Percentiles rank a stretch among this genome's conserved stretches.
These are phyloP conservation scores for Fragilaria radians DNA, from an alignment of 108 stramenopile species.

Conservation along the genomic window DNA sequence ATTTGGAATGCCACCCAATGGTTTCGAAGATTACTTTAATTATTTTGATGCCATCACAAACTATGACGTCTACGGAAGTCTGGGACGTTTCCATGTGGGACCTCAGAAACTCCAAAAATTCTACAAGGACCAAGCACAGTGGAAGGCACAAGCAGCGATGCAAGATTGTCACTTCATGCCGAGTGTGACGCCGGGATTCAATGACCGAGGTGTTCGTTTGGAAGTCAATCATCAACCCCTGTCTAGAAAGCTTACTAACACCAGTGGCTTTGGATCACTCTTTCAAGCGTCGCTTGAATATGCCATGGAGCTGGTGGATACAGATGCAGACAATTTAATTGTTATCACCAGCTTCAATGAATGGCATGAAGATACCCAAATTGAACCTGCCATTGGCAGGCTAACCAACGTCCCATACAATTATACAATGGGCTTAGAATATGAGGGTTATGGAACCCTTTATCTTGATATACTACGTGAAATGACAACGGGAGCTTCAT, in stretches of 20 bases:
- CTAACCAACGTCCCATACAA: not conserved
- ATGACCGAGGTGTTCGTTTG: constrained; percentile 9
- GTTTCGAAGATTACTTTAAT: not conserved
- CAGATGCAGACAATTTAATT: constrained; percentile 5
- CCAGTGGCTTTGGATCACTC: constrained; percentile 5
- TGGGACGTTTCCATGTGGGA: not conserved
- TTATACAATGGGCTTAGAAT: constrained; percentile 11
- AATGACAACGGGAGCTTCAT: no score
- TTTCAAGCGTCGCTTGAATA: constrained; percentile 10
- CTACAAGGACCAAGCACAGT: constrained; percentile 11
- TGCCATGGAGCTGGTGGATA: constrained; percentile 13
- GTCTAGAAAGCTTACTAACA: constrained; percentile 9
- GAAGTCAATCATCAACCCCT: not conserved
- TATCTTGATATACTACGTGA: constrained; percentile 17
- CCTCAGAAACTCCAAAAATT: not conserved
- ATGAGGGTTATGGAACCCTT: constrained; percentile 21
- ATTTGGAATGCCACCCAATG: constrained; percentile 9
- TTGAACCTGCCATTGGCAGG: constrained; percentile 15
- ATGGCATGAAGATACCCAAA: constrained; percentile 26
- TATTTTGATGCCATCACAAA: constrained; percentile 7
- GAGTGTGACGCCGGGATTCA: constrained; percentile 21
- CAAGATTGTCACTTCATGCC: constrained; percentile 18
- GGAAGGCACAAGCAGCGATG: constrained; percentile 19
- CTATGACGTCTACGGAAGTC: constrained; percentile 14
- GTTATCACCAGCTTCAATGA: constrained; percentile 24